Percentiles rank a stretch among this genome's conserved stretches.
phyloP scores from a whole-genome alignment of 1,139 yeast genomes.

The Debaryomycetaceae sp. region DNA sequence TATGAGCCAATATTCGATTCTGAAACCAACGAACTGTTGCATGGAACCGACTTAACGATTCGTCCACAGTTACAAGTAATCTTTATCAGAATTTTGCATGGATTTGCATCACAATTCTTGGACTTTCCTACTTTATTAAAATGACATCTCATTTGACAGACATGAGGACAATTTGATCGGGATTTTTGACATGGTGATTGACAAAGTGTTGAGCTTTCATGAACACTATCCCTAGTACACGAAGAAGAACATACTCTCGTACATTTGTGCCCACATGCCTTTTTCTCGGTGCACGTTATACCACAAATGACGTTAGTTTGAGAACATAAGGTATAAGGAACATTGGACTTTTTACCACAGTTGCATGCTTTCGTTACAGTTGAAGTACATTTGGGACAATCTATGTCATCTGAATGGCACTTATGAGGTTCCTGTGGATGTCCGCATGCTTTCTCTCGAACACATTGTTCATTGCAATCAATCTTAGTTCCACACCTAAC shows the following conservation, averaged over 20 bases:
- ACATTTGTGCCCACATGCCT: constrained; percentile 74
- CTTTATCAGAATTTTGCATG: constrained; percentile 48
- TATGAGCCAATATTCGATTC: constrained; percentile 27
- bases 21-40: constrained; percentile 47
- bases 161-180: constrained; percentile 59
- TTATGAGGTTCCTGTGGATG: constrained; percentile 70
- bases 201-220: constrained; percentile 43
- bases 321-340: constrained; percentile 70
- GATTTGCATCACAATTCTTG: constrained; percentile 31
- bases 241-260: constrained; percentile 49
- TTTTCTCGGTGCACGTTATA: constrained; percentile 51
- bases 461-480: constrained; percentile 67
- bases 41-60: constrained; percentile 38
- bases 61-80: constrained; percentile 68
- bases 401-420: constrained; percentile 63
- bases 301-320: constrained; percentile 74
- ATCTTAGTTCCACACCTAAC: constrained; percentile 85
- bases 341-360: constrained; percentile 57
- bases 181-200: constrained; percentile 52
- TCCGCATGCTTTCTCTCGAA: constrained; percentile 63
- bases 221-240: constrained; percentile 32
- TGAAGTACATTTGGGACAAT: constrained; percentile 78
- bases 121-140: constrained; percentile 39
- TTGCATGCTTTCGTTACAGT: constrained; percentile 62
- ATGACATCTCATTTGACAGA: constrained; percentile 66